These are phyloP conservation scores for Circinella minor DNA, from an alignment of 371 early-diverging fungal genomes.

Conservation along the genomic window DNA sequence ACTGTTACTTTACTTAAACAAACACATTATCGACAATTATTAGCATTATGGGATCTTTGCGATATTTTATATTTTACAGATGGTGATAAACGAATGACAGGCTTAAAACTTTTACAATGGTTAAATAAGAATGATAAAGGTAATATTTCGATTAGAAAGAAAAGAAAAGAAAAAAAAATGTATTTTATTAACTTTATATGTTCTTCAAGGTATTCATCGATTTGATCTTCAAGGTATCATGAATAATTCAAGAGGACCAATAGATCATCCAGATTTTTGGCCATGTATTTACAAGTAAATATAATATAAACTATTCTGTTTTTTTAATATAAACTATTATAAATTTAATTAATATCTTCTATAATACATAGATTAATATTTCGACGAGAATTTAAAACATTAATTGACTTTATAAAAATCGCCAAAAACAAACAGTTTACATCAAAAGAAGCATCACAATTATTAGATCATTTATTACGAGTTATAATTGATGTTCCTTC, in stretches of 20 bases:
- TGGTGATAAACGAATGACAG: not conserved
- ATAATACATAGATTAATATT: not conserved
- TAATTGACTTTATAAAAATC: not conserved
- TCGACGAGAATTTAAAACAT: not conserved
- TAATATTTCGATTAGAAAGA: not conserved
- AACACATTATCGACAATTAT: not conserved
- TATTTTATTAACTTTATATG: not conserved
- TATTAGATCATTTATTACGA: not conserved
- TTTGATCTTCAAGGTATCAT: slow-evolving; percentile 6
- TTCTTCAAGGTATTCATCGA: not conserved
- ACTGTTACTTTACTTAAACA: not conserved
- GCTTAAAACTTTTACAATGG: not conserved
- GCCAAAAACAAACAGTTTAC: not conserved
- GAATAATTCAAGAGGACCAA: not conserved
- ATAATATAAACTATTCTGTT: too few species aligned
- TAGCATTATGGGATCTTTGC: not conserved
- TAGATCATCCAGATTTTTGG: slow-evolving; percentile 1
- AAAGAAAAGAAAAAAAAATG: too few species aligned
- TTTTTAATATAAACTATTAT: too few species aligned
- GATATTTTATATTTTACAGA: slow-evolving; percentile 5
- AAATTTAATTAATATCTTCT: not conserved
- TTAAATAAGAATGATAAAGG: slow-evolving; percentile 1
- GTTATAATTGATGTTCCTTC: not conserved
- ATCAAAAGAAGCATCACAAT: slow-evolving; percentile 4
- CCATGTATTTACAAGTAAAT: slow-evolving; percentile 1